A percentile compares a stretch with the other conserved stretches of the same genome.
Conservation (phyloP, 1,139 yeast genomes). For the Protomyces inundatus region DNA sequence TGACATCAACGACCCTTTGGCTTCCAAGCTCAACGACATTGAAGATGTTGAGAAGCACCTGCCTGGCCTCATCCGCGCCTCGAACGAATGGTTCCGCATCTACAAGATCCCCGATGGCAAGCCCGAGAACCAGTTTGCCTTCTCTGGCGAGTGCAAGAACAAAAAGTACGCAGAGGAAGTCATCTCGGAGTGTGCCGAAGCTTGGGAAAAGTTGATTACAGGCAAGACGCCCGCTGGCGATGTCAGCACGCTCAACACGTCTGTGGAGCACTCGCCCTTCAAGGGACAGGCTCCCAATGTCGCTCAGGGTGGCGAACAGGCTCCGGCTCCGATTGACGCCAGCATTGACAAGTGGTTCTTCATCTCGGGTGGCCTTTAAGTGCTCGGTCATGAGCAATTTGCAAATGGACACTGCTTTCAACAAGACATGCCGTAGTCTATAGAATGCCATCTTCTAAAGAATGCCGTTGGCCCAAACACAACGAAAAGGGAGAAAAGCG, state of each 20-base stretch:
- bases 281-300: constrained; percentile 46
- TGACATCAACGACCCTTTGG: constrained; percentile 74
- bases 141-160: constrained; percentile 71
- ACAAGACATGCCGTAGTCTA: no score
- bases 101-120: constrained; percentile 94
- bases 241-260: constrained; percentile 50
- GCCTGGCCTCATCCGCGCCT: constrained; percentile 80
- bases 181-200: constrained; percentile 67
- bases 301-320: constrained; percentile 63
- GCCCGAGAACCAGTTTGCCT: constrained; percentile 79
- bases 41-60: constrained; percentile 74
- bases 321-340: constrained; percentile 93
- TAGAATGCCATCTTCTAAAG: no score
- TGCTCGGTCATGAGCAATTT: no score
- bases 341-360: constrained; percentile 98
- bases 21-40: constrained; percentile 66
- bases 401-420: no score
- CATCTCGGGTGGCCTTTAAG: constrained; percentile 51
- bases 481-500: no score
- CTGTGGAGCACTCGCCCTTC: constrained; percentile 31
- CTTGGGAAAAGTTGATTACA: constrained; percentile 66
- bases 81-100: constrained; percentile 92
- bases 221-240: constrained; percentile 47
- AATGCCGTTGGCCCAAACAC: no score
- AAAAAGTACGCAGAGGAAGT: constrained; percentile 65